Percentiles rank a stretch among this genome's conserved stretches.
Evolutionary conservation across 768 basidiomycete species (phyloP).

Genomic region (Agrocybe pediades): DNA sequence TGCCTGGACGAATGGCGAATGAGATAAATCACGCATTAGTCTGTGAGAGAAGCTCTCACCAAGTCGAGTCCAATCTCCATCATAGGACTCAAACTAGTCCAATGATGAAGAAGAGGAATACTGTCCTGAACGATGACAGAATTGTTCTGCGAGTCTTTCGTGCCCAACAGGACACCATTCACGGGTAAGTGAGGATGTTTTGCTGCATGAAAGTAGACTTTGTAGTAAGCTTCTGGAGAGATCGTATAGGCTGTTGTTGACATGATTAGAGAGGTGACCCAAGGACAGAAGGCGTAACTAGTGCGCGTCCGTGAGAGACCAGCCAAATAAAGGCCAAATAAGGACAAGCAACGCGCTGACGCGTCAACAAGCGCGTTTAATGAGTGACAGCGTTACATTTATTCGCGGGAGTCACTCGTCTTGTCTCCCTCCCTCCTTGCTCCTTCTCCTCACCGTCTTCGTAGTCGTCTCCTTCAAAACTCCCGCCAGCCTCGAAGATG

Average conservation of each 20-base stretch:
- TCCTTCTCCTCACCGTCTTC: slow-evolving; percentile 15
- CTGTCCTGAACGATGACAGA: slow-evolving; percentile 60
- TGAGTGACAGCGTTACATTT: slow-evolving; percentile 30
- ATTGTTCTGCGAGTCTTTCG: slow-evolving; percentile 26
- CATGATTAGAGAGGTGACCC: background rate
- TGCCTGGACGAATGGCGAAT: slow-evolving; percentile 41
- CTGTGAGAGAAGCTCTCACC: slow-evolving; percentile 38
- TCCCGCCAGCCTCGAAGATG: slow-evolving; percentile 30
- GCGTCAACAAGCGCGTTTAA: slow-evolving; percentile 40
- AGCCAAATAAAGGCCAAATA: slow-evolving; percentile 20
- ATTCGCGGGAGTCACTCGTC: slow-evolving; percentile 20
- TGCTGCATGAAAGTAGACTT: slow-evolving; percentile 77
- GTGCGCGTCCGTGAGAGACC: background rate
- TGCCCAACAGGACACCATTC: slow-evolving; percentile 78
- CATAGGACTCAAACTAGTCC: slow-evolving; percentile 83
- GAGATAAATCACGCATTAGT: background rate
- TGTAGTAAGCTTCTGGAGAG: slow-evolving; percentile 65
- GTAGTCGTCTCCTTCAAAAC: too few species aligned
- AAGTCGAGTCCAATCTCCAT: slow-evolving; percentile 85
- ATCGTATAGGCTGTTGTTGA: slow-evolving; percentile 46
- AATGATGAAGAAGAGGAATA: slow-evolving; percentile 80
- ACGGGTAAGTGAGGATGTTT: slow-evolving; percentile 78
- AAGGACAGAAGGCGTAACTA: too few species aligned
- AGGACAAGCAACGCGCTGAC: slow-evolving; percentile 32
- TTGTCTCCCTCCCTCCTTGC: slow-evolving; percentile 12